These are phyloP conservation scores for Alternaria novae-zelandiae DNA, from an alignment of 2,329 filamentous ascomycete species.

Conservation along the genomic window DNA sequence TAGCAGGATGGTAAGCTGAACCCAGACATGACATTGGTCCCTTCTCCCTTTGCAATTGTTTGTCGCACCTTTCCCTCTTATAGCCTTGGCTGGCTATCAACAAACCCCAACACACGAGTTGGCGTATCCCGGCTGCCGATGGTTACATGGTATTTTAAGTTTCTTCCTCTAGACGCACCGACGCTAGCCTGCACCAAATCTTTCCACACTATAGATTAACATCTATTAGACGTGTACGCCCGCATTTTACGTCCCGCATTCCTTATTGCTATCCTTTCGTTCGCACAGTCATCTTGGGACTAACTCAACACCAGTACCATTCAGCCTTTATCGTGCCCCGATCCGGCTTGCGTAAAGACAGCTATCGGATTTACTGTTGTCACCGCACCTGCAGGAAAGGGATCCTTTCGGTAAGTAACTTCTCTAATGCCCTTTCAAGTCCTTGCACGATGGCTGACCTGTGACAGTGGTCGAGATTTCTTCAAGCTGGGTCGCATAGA, in stretches of 20 bases:
- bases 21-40: slow-evolving; percentile 23
- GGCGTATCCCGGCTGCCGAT: slow-evolving; percentile 43
- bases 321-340: slow-evolving; percentile 41
- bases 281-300: slow-evolving; percentile 17
- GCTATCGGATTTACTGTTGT: slow-evolving; percentile 42
- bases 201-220: slow-evolving; percentile 48
- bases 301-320: slow-evolving; percentile 38
- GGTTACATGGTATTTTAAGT: slow-evolving; percentile 40
- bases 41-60: neutral
- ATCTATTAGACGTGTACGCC: slow-evolving; percentile 46
- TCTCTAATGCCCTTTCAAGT: neutral
- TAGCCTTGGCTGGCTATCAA: slow-evolving; percentile 30
- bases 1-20: slow-evolving; percentile 49
- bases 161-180: slow-evolving; percentile 42
- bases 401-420: slow-evolving; percentile 42
- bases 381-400: slow-evolving; percentile 33
- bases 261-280: neutral
- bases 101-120: slow-evolving; percentile 38
- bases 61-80: slow-evolving; percentile 38
- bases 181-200: slow-evolving; percentile 42
- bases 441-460: slow-evolving; percentile 9
- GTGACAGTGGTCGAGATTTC: slow-evolving; percentile 44
- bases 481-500: slow-evolving; percentile 50
- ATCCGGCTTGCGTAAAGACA: slow-evolving; percentile 30
- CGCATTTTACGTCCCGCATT: slow-evolving; percentile 20